Conservation (phyloP, 805 yeast species). For the Candida broadrunensis region DNA sequence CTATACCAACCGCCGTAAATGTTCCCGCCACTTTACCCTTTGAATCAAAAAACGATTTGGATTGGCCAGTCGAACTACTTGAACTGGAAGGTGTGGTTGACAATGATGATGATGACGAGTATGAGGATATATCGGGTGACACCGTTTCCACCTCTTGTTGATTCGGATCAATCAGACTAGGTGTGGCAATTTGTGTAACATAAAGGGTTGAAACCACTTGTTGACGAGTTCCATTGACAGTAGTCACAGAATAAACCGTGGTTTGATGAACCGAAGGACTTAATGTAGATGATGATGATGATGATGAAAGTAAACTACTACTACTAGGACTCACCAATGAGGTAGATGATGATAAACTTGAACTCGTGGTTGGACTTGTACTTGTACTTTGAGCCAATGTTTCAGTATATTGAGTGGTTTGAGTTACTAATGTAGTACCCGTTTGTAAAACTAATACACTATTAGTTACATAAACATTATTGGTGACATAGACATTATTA, state of each 20-base stretch:
- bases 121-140: slow-evolving; percentile 1
- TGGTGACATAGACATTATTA: slow-evolving; percentile 3
- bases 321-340: slow-evolving; percentile 8
- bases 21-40: slow-evolving; percentile 85
- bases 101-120: slow-evolving; percentile 8
- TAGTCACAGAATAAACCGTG: slow-evolving; percentile 28
- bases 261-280: slow-evolving; percentile 24
- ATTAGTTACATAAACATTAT: slow-evolving; percentile 1
- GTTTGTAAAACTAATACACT: background rate
- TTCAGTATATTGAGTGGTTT: slow-evolving; percentile 12
- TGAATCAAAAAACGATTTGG: slow-evolving; percentile 54
- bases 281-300: slow-evolving; percentile 10
- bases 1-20: slow-evolving; percentile 74
- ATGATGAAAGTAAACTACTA: slow-evolving; percentile 15
- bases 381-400: slow-evolving; percentile 9
- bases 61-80: slow-evolving; percentile 7
- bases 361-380: slow-evolving; percentile 8
- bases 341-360: slow-evolving; percentile 16
- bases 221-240: slow-evolving; percentile 30
- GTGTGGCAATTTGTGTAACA: slow-evolving; percentile 14
- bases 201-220: slow-evolving; percentile 8
- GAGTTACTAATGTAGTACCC: slow-evolving; percentile 5
- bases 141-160: too few relatives aligned
- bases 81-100: slow-evolving; percentile 2
- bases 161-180: background rate